Evolutionary conservation across 1,284 basidiomycete species (phyloP).

Genomic region (Boletellus dicymbophilus): DNA sequence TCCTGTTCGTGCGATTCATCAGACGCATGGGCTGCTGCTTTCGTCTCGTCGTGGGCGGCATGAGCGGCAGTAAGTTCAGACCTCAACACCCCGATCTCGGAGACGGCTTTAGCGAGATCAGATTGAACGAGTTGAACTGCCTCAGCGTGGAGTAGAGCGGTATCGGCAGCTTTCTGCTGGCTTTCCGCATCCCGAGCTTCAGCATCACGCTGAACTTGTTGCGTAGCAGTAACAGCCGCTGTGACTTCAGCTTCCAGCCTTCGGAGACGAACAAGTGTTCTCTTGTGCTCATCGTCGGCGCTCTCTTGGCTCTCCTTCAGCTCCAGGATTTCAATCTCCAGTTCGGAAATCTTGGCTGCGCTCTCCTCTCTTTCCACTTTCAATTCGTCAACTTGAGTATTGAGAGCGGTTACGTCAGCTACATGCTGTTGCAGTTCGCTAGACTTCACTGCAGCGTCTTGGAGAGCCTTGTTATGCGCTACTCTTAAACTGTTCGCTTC

Average conservation of each 20-base stretch:
- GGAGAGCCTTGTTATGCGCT: constrained; percentile 50
- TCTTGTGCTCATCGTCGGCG: constrained; percentile 57
- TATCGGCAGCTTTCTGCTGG: constrained; percentile 40
- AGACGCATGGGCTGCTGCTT: constrained; percentile 43
- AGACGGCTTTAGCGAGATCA: constrained; percentile 46
- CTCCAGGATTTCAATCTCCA: constrained; percentile 81
- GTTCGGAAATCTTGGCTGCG: constrained; percentile 72
- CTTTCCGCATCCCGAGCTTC: constrained; percentile 52
- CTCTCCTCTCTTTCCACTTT: constrained; percentile 74
- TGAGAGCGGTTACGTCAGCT: constrained; percentile 45
- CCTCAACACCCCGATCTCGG: constrained; percentile 48
- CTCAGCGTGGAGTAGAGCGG: constrained; percentile 46
- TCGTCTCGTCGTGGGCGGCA: constrained; percentile 49
- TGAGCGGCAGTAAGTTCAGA: constrained; percentile 46
- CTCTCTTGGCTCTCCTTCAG: constrained; percentile 70
- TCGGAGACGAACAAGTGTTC: constrained; percentile 48
- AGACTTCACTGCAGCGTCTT: constrained; percentile 48
- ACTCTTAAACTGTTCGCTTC: constrained; percentile 53
- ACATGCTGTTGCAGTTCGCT: constrained; percentile 46
- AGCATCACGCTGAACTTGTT: constrained; percentile 53
- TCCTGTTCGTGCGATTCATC: constrained; percentile 48
- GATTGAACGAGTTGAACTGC: constrained; percentile 46
- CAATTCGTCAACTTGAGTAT: constrained; percentile 55
- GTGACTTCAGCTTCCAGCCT: constrained; percentile 53
- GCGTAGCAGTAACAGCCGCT: constrained; percentile 47